These are phyloP conservation scores for Nicotiana attenuata DNA, from an alignment of 257 asterid species.

Conservation along the genomic window DNA sequence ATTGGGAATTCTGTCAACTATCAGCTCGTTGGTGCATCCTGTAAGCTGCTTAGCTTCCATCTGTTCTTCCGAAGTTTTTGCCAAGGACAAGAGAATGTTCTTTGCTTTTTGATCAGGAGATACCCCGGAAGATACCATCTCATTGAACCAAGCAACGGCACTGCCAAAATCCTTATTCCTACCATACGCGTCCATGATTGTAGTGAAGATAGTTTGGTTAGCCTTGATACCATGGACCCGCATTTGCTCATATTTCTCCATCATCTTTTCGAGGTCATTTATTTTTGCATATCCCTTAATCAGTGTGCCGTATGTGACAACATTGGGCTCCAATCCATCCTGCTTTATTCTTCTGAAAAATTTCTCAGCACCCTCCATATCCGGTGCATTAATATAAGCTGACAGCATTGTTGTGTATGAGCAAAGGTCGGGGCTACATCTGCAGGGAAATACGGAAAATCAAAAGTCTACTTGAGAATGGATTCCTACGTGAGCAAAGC, in stretches of 20 bases:
- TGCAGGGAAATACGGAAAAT: conserved; percentile 15
- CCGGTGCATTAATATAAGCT: conserved; percentile 78
- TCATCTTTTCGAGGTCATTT: conserved; percentile 69
- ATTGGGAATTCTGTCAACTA: conserved; percentile 7
- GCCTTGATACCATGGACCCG: conserved; percentile 52
- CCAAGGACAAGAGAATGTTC: conserved; percentile 76
- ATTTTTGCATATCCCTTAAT: conserved; percentile 79
- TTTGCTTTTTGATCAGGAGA: conserved; percentile 84
- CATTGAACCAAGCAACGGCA: conserved; percentile 75
- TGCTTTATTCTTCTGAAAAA: conserved; percentile 71
- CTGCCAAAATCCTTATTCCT: conserved; percentile 69
- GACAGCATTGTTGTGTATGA: conserved; percentile 91
- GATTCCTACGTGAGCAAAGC: neutral
- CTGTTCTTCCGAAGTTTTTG: conserved; percentile 72
- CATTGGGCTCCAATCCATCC: conserved; percentile 71
- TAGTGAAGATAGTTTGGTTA: conserved; percentile 64
- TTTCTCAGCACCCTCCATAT: conserved; percentile 92
- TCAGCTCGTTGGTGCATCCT: conserved; percentile 20
- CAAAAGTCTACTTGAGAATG: neutral
- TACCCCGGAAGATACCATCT: conserved; percentile 61
- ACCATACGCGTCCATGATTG: conserved; percentile 93
- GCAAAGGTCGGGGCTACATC: conserved; percentile 81
- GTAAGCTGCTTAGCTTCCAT: conserved; percentile 61
- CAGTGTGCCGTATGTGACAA: conserved; percentile 68
- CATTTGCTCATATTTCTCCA: conserved; percentile 80